Base-by-base conservation (phyloP, 2,329 filamentous ascomycete species). In the Fusarium heterosporum region DNA sequence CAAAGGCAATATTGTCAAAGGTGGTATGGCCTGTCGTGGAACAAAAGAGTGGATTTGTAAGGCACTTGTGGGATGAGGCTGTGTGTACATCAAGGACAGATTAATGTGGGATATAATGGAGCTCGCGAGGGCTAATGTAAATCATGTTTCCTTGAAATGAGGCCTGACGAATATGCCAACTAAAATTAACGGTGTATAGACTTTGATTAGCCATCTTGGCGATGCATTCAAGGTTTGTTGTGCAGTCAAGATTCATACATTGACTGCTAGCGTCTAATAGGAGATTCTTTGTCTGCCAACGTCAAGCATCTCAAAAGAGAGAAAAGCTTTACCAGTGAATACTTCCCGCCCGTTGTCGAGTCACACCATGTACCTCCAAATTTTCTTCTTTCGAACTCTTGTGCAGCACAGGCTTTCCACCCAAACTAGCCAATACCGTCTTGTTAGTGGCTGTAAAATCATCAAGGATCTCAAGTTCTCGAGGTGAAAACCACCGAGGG, bases 51-150 rank as follows among this genome's bases (percentile, higher is more conserved):
- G 32, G 25, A 3, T 32, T 43, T 4, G 9, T 64, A 2, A 17
- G 30, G 11, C 22, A 46, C 4, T 6, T 58, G 2, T 64, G 58
- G 74, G 71, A 17, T 6, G 13, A 41, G 8, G 19, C 30, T 4
- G 0, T 58, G 6, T 22, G 5, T 5, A 4, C 16, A 10, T 6
- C 36, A 10, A 9, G 4, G 12, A 6, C 14, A 9, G 6, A 3
- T 30, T 51, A 6, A 19, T 13, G 16, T 3, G 10, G n/a, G 8
- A n/a, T 17, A 17, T 36, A 36, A 36, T n/a, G 8, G 6, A 22
- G 22, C 22, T 22, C 22, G 22, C 22, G 22, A 22, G 22, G 22
- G 22, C 22, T 22, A 22, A 22, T 22, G 22, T 22, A 22, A 22
- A 22, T 4, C 22, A 22, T 6, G 6, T 22, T 22, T 22, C 22